Base-by-base conservation (phyloP, 352 stramenopile species). In the Globisporangium recalcitrans region DNA sequence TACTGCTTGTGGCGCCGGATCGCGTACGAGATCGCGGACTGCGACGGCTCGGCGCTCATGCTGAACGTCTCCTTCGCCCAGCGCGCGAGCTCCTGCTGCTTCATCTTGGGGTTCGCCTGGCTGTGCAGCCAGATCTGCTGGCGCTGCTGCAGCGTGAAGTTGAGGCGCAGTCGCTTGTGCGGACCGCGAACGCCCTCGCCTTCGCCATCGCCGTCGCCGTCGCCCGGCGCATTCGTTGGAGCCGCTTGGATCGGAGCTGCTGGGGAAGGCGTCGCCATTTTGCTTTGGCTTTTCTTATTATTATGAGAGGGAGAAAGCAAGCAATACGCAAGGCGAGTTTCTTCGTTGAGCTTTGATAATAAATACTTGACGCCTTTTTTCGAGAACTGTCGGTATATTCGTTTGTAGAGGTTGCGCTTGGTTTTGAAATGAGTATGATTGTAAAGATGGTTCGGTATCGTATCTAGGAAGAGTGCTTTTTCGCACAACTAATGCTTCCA, bases 11-110 rank as follows among this genome's bases (percentile, higher is more conserved):
- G 54, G 46, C 54, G 53, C 10, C 55, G 52, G 22, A 67, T 49
- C 31, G 61, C 55, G 61, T 67, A 67, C 62, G 62, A 68, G 22
- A 68, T 68, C 19, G 62, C 53, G 19, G 62, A 64, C 56, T 68
- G 62, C 48, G 62, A 68, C 55, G 62, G 62, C 54, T 64, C 55
- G 14, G 46, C 55, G 26, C 59, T 47, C 51, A 68, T 61, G 13
- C 14, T 11, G 56, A 68, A 68, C 24, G 24, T 29, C 10, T 63
- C 53, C 40, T 64, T 68, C 38, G 62, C 62, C 62, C 62, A 68
- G 31, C 49, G 47, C 46, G 62, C 62, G 26, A 68, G 47, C 57
- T 68, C 62, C 32, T 60, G 55, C 62, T 68, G 62, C 55, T 68
- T 68, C 32, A 68, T 52, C 47, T 68, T 68, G 32, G 62, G 62